Percentiles rank a stretch among this genome's conserved stretches.
phyloP scores from a whole-genome alignment of 345 rosid genomes.

The Eucalyptus sp. region DNA sequence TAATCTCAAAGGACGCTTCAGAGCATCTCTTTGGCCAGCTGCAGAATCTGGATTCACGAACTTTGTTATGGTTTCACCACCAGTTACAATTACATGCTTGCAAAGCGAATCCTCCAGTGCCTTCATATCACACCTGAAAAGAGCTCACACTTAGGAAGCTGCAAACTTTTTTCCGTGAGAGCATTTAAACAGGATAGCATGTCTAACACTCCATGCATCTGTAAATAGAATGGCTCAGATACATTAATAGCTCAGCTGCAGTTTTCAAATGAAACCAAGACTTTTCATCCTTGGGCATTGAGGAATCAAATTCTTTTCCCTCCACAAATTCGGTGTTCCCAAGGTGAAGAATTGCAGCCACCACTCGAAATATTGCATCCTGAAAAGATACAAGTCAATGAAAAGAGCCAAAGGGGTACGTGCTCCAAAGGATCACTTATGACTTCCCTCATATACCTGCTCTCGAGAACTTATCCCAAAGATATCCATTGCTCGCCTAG shows the following conservation, averaged over 20 bases:
- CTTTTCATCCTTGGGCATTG: conserved; percentile 83
- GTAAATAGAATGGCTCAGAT: conserved; percentile 1
- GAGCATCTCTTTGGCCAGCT: conserved; percentile 76
- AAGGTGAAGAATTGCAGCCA: conserved; percentile 90
- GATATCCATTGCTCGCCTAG: conserved; percentile 90
- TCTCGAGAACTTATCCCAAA: conserved; percentile 83
- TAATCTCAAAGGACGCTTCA: not conserved
- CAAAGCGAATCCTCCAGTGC: conserved; percentile 94
- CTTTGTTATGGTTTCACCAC: conserved; percentile 95
- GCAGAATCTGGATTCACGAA: conserved; percentile 92
- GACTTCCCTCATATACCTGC: conserved; percentile 47
- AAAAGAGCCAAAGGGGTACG: not conserved
- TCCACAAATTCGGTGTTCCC: conserved; percentile 90
- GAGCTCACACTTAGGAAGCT: conserved; percentile 7
- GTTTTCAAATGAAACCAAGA: conserved; percentile 82
- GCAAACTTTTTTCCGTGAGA: not conserved
- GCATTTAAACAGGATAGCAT: not conserved
- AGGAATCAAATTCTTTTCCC: conserved; percentile 89
- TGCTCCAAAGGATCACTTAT: not conserved
- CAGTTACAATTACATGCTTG: conserved; percentile 92
- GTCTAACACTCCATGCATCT: not conserved
- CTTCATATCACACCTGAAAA: conserved; percentile 78
- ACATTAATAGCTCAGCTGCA: conserved; percentile 86
- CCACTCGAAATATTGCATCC: conserved; percentile 89
- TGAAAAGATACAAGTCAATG: conserved; percentile 4